Conservation (phyloP, 495 filamentous ascomycete genomes). For the Tuber magnatum region DNA sequence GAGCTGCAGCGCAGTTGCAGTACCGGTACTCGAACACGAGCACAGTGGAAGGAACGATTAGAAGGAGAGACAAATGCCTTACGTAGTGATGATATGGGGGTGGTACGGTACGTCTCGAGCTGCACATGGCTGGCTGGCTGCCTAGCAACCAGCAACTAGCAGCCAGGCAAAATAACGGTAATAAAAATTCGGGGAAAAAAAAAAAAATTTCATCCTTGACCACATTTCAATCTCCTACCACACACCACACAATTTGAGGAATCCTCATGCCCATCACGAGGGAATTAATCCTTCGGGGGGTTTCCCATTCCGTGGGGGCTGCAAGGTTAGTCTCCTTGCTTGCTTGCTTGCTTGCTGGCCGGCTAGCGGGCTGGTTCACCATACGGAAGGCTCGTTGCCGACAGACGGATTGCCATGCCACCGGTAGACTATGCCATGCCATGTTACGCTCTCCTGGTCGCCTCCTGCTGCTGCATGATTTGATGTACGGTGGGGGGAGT, state of each 20-base stretch:
- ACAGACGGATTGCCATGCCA: not conserved
- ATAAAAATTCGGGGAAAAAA: not conserved
- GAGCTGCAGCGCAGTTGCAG: not conserved
- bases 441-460: not conserved
- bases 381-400: not conserved
- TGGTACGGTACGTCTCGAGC: not conserved
- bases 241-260: not conserved
- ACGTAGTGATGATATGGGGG: not conserved
- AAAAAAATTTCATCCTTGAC: not conserved
- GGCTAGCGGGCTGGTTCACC: not conserved
- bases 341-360: not conserved
- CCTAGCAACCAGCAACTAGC: not conserved
- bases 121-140: not conserved
- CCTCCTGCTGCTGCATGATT: not conserved
- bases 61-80: not conserved
- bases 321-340: not conserved
- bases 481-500: not conserved
- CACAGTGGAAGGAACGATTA: not conserved
- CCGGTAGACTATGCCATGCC: not conserved
- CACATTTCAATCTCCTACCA: constrained; percentile 1
- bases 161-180: not conserved
- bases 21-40: no score
- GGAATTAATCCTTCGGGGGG: not conserved
- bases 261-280: not conserved
- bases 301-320: not conserved